Base-by-base conservation (phyloP, 2,329 filamentous ascomycete genomes). In the Microsporum ferrugineum region DNA sequence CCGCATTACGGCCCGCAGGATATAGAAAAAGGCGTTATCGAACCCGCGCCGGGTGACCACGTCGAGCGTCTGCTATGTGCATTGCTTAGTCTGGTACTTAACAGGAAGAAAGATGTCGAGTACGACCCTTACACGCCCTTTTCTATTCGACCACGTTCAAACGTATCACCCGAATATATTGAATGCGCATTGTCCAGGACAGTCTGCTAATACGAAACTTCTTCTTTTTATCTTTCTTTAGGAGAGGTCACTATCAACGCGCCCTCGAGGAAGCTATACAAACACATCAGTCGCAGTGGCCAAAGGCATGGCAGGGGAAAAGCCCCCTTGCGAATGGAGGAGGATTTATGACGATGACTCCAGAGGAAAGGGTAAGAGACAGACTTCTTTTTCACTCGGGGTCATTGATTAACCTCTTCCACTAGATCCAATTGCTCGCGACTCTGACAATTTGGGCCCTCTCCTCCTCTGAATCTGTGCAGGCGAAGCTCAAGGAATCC, bases 71-170 rank as follows among this genome's bases (percentile, higher is more conserved):
- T 99, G 62, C 80, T 99, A 31, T 99, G 95, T 79, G 91, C 91
- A 64, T 77, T 99, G 66, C 79, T 99, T 51, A 87, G 88, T 36
- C 80, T 99, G 68, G 84, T 96, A 60, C 80, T 99, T 70, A 99
- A 99, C 75, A 87, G 94, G 74, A 97, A 99, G 80, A 96, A 99
- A 73, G 91, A 96, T 77, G 89, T 97, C 72, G 96, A 99, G 94
- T 97, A 84, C 76, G 90, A 78, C 43, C 41, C 65, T 43, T 43
- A 43, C 4, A 65, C 71, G 71, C 69, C 61, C 31, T 38, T 47
- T 12, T 10, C 23, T 10, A 23, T 27, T 10, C n/a, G 2, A 47
- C 17, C 5, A 47, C 27, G 5, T 8, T 23, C 41, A 23, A 7
- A 6, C 17, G 2, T n/a, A n/a, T 6, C 43, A 10, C 17, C 2